Conservation (phyloP, 225 moss, liverwort and hornwort species). For the Sphagnum tenellum region DNA sequence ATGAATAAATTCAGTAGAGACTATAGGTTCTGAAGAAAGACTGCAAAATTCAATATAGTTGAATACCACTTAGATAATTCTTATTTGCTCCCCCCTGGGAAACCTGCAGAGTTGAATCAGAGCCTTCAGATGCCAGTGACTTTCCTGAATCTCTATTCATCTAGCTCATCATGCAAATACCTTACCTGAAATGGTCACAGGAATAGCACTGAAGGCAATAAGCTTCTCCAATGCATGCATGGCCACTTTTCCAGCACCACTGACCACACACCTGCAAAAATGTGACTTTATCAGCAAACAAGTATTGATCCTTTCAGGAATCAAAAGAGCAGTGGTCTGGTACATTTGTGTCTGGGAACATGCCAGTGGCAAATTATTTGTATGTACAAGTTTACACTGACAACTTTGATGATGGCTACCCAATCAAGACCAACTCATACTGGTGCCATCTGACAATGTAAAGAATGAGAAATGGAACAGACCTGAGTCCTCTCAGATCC, state of each 20-base stretch:
- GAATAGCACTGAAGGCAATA: constrained; percentile 29
- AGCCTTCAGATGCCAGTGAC: neutral
- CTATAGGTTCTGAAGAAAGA: neutral
- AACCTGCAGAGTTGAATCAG: no score
- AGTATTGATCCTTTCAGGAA: no score
- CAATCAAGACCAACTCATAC: no score
- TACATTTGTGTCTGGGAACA: no score
- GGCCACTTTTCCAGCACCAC: constrained; percentile 53
- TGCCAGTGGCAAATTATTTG: no score
- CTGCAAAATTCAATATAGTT: neutral
- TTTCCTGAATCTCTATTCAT: neutral
- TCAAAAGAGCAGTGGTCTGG: no score
- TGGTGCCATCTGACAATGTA: no score
- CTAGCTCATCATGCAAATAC: neutral
- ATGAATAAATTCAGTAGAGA: no score
- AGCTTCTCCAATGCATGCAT: constrained; percentile 54
- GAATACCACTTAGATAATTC: neutral
- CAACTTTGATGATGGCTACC: no score
- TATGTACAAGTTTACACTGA: no score
- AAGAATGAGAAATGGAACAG: constrained; percentile 2
- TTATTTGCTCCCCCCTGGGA: no score
- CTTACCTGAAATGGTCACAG: constrained; percentile 8
- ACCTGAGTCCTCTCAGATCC: constrained; percentile 54
- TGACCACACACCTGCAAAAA: constrained; percentile 37
- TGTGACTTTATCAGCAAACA: no score